Percentiles rank a stretch among this genome's conserved stretches.
Evolutionary conservation across 257 asterid species (phyloP).

Genomic region (Nicotiana tabacum): DNA sequence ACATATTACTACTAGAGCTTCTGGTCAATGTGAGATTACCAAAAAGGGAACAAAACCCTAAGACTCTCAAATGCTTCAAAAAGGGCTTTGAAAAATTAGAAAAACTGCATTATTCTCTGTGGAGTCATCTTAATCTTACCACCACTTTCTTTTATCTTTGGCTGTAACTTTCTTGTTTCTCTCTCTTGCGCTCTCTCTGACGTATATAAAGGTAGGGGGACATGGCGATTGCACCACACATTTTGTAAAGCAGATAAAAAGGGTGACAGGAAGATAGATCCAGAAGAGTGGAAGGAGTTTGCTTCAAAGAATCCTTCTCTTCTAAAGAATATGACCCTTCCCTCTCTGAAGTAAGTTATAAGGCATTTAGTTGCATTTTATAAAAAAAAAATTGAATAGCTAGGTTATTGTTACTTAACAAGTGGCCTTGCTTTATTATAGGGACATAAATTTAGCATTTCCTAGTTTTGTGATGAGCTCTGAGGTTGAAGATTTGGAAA

Average conservation of each 20-base stretch:
- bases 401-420: neutral
- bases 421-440: slow-evolving; percentile 15
- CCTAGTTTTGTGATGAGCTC: slow-evolving; percentile 65
- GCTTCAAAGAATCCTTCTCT: slow-evolving; percentile 79
- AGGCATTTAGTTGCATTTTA: neutral
- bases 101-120: no score
- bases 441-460: slow-evolving; percentile 73
- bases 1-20: no score
- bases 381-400: neutral
- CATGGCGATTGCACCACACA: slow-evolving; percentile 30
- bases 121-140: no score
- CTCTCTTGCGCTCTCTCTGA: no score
- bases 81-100: no score
- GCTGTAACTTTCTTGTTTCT: no score
- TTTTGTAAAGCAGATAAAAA: slow-evolving; percentile 67
- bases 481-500: slow-evolving; percentile 57
- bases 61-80: no score
- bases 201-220: no score
- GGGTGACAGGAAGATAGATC: slow-evolving; percentile 75
- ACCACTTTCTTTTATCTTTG: no score
- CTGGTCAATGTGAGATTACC: no score
- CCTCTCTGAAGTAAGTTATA: slow-evolving; percentile 60
- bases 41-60: no score
- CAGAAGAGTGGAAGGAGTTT: slow-evolving; percentile 76
- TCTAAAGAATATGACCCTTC: slow-evolving; percentile 82